Evolutionary conservation across 805 yeast species (phyloP), one percentile per base, ranked within the genome.

Genomic region (Cyberlindnera bimundalis): DNA sequence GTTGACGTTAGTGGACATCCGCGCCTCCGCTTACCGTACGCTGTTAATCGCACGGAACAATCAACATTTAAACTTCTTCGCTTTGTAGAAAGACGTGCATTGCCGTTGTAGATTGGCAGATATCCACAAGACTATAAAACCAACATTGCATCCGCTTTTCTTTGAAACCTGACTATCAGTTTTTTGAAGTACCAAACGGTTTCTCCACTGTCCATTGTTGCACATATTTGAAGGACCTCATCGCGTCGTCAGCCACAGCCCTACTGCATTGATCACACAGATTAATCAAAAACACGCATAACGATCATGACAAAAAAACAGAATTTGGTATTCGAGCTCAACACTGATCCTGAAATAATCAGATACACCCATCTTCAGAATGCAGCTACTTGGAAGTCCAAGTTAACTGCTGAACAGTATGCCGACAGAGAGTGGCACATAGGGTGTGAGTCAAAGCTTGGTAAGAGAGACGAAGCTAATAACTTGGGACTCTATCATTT

Each of bases 401-500:
- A 47, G 33, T 45, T 65, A 23, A 58, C 62, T 1, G 24, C 45
- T 5, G 68, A 64, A 28, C 58, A 66, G 33, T 68, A 68, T 40
- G 59, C 59, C 19, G 62, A 60, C 12, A 60, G 73, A 43, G 72
- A 68, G 46, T 40, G 50, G 47, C 6, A 50, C 12, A 40, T 62
- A n/a, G 66, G 68, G 1, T 40, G 45, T 5, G 45, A 41, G 16
- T 50, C 65, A 6, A 52, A 53, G 20, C 40, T 58, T 29, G 56
- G 62, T 11, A 51, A 51, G 33, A 38, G 57, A 40, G 43, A 52
- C 25, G 16, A 15, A 5, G 41, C 20, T 5, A 33, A 32, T 4
- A 16, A 39, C 15, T n/a, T 61, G 13, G 74, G 74, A 1, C 36
- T 66, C 2, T 62, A 55, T 42, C 64, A 66, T 46, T 70, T 61